Evolutionary conservation across 352 stramenopile species (phyloP).

Genomic region (Hyaloperonospora arabidopsidis): DNA sequence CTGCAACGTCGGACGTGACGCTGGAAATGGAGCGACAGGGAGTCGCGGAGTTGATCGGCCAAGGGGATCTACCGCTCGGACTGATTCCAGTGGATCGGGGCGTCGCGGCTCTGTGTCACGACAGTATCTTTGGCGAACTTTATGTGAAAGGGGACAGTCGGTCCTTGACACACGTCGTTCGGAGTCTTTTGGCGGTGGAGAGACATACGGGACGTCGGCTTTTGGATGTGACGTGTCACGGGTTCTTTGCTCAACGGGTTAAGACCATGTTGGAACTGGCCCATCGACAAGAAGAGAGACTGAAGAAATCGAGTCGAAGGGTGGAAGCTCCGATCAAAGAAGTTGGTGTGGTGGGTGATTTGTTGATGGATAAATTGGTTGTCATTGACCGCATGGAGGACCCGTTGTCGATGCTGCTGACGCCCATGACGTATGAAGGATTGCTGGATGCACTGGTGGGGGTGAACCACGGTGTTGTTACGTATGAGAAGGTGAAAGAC

Average conservation of each 20-base stretch:
- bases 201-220: conserved; percentile 33
- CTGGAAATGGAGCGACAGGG: conserved; percentile 75
- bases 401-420: conserved; percentile 72
- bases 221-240: conserved; percentile 38
- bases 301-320: conserved; percentile 20
- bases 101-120: conserved; percentile 53
- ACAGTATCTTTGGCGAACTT: conserved; percentile 58
- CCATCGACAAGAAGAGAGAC: conserved; percentile 32
- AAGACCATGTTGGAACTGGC: conserved; percentile 59
- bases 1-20: conserved; percentile 44
- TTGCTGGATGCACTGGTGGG: conserved; percentile 64
- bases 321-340: conserved; percentile 1
- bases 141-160: conserved; percentile 60
- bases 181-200: conserved; percentile 56
- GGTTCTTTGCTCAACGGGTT: conserved; percentile 45
- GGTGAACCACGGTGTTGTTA: conserved; percentile 66
- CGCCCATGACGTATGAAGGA: conserved; percentile 80
- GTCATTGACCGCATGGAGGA: conserved; percentile 75
- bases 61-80: conserved; percentile 49
- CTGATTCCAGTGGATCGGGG: conserved; percentile 52
- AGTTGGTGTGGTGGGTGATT: conserved; percentile 1
- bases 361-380: conserved; percentile 46
- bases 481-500: conserved; percentile 38
- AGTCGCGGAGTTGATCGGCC: conserved; percentile 39
- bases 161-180: conserved; percentile 50